These are phyloP conservation scores for Candida manassasensis DNA, from an alignment of 805 yeast species.

Conservation along the genomic window DNA sequence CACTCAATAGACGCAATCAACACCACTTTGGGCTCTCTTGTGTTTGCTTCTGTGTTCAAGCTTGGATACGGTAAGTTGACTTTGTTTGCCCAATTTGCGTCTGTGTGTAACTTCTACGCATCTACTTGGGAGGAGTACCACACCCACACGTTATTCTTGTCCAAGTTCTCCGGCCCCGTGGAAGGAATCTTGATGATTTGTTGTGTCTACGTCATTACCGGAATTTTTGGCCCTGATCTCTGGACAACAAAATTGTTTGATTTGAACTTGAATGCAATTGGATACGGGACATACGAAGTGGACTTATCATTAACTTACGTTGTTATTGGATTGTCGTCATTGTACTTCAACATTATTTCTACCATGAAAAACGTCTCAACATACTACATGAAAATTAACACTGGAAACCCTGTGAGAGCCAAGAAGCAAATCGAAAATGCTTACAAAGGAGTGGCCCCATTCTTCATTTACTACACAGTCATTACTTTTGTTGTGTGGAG, in stretches of 20 bases:
- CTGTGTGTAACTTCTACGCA: conserved; percentile 75
- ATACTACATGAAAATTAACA: conserved; percentile 34
- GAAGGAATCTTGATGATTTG: conserved; percentile 78
- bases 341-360: conserved; percentile 60
- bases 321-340: conserved; percentile 48
- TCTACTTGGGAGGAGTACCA: conserved; percentile 96
- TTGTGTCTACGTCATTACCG: conserved; percentile 55
- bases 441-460: conserved; percentile 60
- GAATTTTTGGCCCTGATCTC: conserved; percentile 59
- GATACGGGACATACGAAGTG: conserved; percentile 25
- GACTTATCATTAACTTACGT: conserved; percentile 42
- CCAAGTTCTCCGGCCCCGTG: conserved; percentile 88
- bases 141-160: conserved; percentile 74
- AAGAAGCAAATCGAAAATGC: conserved; percentile 39
- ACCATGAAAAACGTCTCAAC: conserved; percentile 59
- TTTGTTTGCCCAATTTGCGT: conserved; percentile 63
- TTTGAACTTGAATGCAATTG: conserved; percentile 34
- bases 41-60: conserved; percentile 73
- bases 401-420: conserved; percentile 18
- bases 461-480: conserved; percentile 48
- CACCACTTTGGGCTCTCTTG: conserved; percentile 72
- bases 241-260: conserved; percentile 52
- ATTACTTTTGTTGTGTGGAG: conserved; percentile 44
- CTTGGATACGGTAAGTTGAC: conserved; percentile 65
- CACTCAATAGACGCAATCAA: conserved; percentile 75